Evolutionary conservation across 2,329 filamentous ascomycete species (phyloP).

Genomic region (Alternaria metachromatica): DNA sequence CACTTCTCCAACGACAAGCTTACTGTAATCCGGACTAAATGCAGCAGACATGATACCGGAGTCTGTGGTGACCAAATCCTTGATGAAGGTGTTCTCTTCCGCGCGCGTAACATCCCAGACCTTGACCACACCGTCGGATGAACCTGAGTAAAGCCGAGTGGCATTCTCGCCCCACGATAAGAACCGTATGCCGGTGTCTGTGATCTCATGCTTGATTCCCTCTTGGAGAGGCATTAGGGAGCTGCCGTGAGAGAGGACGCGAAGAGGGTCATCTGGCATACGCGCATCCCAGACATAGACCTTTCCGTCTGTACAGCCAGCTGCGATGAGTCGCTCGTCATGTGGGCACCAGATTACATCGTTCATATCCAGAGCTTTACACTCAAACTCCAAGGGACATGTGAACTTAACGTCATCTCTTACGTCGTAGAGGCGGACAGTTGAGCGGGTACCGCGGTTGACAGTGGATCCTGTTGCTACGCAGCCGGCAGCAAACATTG

Average conservation of each 20-base stretch:
- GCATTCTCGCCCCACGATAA: conserved; percentile 63
- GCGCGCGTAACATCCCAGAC: conserved; percentile 64
- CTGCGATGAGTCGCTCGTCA: conserved; percentile 60
- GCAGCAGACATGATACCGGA: conserved; percentile 65
- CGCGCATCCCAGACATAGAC: conserved; percentile 68
- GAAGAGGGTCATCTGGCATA: conserved; percentile 53
- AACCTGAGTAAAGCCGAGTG: conserved; percentile 64
- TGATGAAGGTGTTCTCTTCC: conserved; percentile 58
- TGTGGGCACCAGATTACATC: conserved; percentile 62
- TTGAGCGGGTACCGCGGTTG: conserved; percentile 53
- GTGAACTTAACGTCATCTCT: conserved; percentile 34
- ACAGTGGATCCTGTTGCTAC: conserved; percentile 50
- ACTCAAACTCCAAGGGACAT: conserved; percentile 57
- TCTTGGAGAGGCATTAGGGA: conserved; percentile 59
- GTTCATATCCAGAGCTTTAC: conserved; percentile 67
- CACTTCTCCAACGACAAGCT: conserved; percentile 65
- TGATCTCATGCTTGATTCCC: conserved; percentile 53
- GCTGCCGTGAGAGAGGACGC: conserved; percentile 58
- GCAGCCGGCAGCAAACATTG: conserved; percentile 62
- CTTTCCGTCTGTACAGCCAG: conserved; percentile 65
- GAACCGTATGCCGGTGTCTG: conserved; percentile 65
- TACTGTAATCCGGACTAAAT: conserved; percentile 62
- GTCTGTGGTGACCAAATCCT: conserved; percentile 57
- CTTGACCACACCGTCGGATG: conserved; percentile 67
- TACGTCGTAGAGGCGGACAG: conserved; percentile 61